Evolutionary conservation across 2,329 filamentous ascomycete species (phyloP), one percentile per base, ranked within the genome.

Genomic region (Pseudogymnoascus destructans): DNA sequence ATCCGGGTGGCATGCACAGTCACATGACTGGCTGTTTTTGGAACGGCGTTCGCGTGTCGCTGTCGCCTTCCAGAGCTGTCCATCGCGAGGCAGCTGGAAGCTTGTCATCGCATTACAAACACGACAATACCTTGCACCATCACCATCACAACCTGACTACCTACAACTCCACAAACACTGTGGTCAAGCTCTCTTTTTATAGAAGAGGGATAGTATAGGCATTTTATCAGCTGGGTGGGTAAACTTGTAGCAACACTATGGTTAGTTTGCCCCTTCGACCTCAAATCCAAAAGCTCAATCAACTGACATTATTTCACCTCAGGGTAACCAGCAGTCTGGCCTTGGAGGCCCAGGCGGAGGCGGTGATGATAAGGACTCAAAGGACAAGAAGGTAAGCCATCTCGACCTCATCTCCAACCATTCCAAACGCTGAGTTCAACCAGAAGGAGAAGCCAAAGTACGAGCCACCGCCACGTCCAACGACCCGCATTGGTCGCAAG

Each of bases 401-500:
- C 49, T 35, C 21, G 33, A 38, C 42, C 13, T 55, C 17, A 36
- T 27, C n/a, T 35, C 36, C 30, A 27, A 35, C 19, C 23, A n/a
- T 25, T 15, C 6, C 52, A 57, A 46, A 52, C 46, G 27, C 54
- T 57, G 57, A 57, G 21, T 5, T 38, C 60, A 35, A 61, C 66
- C 69, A 95, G 92, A 97, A 98, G 81, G 92, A 98, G 63, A 98
- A 98, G 85, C 93, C 93, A 71, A 97, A 95, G 87, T 98, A 98
- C 79, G 93, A 98, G 75, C 93, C 93, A 64, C 93, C 93, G 66
- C 93, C 93, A 73, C 86, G 92, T 69, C 93, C 93, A 63, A 98
- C 93, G 62, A 97, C 93, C 65, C 89, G 93, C 72, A 86, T 98
- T 71, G 93, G 93, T 61, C 89, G 92, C 70, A 96, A 95, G 86